A percentile compares a stretch with the other conserved stretches of the same genome.
phyloP scores from a whole-genome alignment of 2,329 filamentous ascomycete genomes.

The Botrytis hyacinthi region DNA sequence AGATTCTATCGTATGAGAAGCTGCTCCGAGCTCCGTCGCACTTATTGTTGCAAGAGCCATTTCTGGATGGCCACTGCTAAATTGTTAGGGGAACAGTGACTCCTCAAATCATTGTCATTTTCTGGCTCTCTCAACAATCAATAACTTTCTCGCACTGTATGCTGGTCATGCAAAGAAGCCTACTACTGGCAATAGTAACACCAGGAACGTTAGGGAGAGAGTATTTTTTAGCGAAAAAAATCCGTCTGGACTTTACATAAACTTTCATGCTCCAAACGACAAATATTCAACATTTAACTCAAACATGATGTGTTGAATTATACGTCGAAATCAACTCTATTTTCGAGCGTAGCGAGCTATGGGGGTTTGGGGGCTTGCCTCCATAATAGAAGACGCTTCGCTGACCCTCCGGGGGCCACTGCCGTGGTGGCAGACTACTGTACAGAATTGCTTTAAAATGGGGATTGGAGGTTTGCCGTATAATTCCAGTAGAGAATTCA shows the following conservation, averaged over 20 bases:
- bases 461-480: not conserved
- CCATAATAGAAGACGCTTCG: not conserved
- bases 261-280: too few relatives aligned
- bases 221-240: too few relatives aligned
- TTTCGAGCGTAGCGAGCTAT: not conserved
- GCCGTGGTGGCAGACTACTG: not conserved
- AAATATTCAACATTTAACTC: not conserved
- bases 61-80: not conserved
- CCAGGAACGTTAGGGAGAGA: not conserved
- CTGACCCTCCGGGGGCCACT: not conserved
- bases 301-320: not conserved
- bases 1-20: not conserved
- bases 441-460: not conserved
- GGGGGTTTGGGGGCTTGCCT: not conserved
- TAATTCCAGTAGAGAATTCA: not conserved
- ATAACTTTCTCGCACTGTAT: not conserved
- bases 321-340: not conserved
- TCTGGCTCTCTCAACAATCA: not conserved
- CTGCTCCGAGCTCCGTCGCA: not conserved
- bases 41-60: slow-evolving; percentile 6
- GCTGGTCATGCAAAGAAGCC: not conserved
- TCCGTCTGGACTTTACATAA: too few relatives aligned
- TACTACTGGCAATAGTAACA: not conserved
- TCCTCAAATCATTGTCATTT: not conserved
- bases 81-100: not conserved